Evolutionary conservation across 148 eudicot species (phyloP).

Genomic region (Mesembryanthemum crystallinum): DNA sequence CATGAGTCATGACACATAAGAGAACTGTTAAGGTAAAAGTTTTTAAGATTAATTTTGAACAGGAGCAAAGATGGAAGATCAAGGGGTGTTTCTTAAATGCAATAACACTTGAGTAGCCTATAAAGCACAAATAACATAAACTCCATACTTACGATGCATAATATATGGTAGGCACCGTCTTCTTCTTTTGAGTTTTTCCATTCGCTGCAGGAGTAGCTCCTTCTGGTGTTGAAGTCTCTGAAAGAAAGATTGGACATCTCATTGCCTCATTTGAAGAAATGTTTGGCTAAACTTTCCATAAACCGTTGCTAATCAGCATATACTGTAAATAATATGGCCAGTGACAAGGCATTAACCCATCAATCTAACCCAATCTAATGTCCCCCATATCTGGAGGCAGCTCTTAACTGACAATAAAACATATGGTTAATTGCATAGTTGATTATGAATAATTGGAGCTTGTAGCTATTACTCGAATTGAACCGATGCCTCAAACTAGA

Average conservation of each 20-base stretch:
- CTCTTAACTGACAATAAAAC: neutral
- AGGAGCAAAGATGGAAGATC: too few relatives aligned
- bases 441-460: neutral
- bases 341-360: neutral
- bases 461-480: neutral
- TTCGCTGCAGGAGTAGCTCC: constrained; percentile 39
- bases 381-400: neutral
- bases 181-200: constrained; percentile 45
- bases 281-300: neutral
- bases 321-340: neutral
- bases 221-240: constrained; percentile 47
- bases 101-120: neutral
- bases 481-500: neutral
- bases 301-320: neutral
- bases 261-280: neutral
- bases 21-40: too few relatives aligned
- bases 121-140: neutral
- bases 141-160: constrained; percentile 75
- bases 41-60: too few relatives aligned
- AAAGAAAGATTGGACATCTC: constrained; percentile 7
- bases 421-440: neutral
- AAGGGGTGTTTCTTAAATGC: too few relatives aligned
- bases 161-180: constrained; percentile 59
- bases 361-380: neutral
- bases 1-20: too few relatives aligned